A percentile compares a stretch with the other conserved stretches of the same genome.
Conservation (phyloP, 106 monocot genomes). For the Hemerocallis citrina region DNA sequence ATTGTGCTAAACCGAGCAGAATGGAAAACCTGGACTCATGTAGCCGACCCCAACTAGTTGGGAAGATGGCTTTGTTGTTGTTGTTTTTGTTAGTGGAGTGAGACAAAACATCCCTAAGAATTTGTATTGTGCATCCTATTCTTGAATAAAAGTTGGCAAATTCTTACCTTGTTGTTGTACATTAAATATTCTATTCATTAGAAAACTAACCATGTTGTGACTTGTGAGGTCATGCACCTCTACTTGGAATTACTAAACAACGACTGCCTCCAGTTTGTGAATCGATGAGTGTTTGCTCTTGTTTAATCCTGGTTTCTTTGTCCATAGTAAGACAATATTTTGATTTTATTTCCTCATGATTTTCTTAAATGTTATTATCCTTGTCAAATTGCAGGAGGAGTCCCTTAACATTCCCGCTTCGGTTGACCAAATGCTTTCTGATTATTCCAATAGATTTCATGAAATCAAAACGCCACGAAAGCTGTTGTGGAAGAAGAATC, state of each 20-base stretch:
- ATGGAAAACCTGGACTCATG: no score
- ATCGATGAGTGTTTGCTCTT: no score
- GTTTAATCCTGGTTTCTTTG: no score
- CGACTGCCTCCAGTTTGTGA: background rate
- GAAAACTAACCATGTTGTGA: background rate
- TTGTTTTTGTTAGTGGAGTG: no score
- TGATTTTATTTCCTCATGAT: no score
- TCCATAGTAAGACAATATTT: no score
- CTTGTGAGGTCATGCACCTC: no score
- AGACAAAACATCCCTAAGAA: background rate
- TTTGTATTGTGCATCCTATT: background rate
- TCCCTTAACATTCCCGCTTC: constrained; percentile 53
- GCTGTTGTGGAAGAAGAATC: constrained; percentile 88
- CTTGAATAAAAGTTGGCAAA: background rate
- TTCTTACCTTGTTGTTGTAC: background rate
- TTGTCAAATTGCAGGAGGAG: constrained; percentile 59
- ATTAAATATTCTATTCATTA: background rate
- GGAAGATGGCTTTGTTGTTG: no score
- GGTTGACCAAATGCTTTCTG: constrained; percentile 73
- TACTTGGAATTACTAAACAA: background rate
- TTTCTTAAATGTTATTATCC: constrained; percentile 1
- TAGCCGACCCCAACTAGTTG: no score
- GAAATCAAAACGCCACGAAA: constrained; percentile 93
- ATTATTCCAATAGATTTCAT: constrained; percentile 91
- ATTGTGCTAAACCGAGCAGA: no score